phyloP scores from a whole-genome alignment of 495 filamentous ascomycete genomes.

The Podospora conica region DNA sequence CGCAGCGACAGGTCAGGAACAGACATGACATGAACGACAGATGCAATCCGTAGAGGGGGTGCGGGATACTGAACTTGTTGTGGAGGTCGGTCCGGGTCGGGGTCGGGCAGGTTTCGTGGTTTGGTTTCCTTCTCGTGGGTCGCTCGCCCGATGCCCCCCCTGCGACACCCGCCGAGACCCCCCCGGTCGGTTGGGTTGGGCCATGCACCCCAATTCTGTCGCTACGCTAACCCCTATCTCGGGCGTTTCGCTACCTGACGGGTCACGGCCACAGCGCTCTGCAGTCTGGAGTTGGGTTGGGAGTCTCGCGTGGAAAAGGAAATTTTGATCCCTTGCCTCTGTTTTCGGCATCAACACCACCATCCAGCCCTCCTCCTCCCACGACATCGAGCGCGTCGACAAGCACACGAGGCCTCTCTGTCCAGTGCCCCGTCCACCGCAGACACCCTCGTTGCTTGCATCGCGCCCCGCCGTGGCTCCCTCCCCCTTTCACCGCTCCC shows the following conservation, averaged over 20 bases:
- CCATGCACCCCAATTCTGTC: conserved; percentile 20
- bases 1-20: neutral
- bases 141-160: neutral
- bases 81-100: too few species aligned
- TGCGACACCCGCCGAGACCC: neutral
- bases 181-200: conserved; percentile 5
- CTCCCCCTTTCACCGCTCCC: conserved; percentile 9
- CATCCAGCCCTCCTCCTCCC: neutral
- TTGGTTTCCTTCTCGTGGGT: neutral
- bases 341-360: neutral
- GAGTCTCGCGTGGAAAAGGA: conserved; percentile 16
- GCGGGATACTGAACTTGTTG: too few species aligned
- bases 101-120: neutral
- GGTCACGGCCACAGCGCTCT: neutral
- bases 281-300: neutral
- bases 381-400: conserved; percentile 7
- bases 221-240: conserved; percentile 30
- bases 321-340: conserved; percentile 16
- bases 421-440: neutral
- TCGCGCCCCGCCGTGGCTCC: conserved; percentile 2
- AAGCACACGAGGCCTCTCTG: neutral
- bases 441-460: neutral
- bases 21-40: neutral
- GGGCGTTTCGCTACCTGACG: conserved; percentile 29
- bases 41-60: neutral